phyloP scores from a whole-genome alignment of 2,329 filamentous ascomycete species.

The Aspergillus alliaceus region DNA sequence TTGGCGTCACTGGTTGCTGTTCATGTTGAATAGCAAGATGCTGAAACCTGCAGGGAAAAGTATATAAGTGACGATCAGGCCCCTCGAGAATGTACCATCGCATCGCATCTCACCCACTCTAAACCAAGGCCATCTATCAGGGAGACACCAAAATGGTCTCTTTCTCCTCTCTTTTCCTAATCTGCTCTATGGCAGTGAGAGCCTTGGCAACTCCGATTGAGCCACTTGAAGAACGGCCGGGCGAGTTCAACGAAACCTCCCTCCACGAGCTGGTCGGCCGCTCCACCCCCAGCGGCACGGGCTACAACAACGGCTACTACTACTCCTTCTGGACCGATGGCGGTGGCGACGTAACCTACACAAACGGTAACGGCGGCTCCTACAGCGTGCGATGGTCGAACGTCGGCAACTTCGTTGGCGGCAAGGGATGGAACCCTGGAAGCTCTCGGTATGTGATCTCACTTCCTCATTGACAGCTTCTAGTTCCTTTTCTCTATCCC shows the following conservation, averaged over 20 bases:
- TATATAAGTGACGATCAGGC: too few species aligned
- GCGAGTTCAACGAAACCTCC: conserved; percentile 7
- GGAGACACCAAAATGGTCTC: conserved; percentile 24
- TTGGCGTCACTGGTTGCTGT: not conserved
- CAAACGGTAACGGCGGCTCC: conserved; percentile 44
- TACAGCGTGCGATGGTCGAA: conserved; percentile 50
- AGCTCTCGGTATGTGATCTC: conserved; percentile 47
- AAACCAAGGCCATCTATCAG: not conserved
- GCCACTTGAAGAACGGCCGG: conserved; percentile 1
- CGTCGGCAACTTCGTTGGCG: conserved; percentile 56
- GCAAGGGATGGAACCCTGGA: conserved; percentile 60
- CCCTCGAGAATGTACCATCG: too few species aligned
- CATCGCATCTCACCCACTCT: not conserved
- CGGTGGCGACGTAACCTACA: conserved; percentile 46
- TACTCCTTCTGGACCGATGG: conserved; percentile 54
- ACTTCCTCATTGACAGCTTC: rapidly evolving
- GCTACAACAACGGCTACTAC: conserved; percentile 46
- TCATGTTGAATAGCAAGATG: not conserved
- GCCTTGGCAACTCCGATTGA: conserved; percentile 25
- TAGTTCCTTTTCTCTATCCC: not conserved
- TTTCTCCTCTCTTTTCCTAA: conserved; percentile 25
- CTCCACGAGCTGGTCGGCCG: conserved; percentile 9
- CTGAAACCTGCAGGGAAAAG: too few species aligned
- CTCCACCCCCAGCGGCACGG: conserved; percentile 29
- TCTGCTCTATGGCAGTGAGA: conserved; percentile 20